A percentile compares a stretch with the other conserved stretches of the same genome.
phyloP scores from a whole-genome alignment of 768 basidiomycete species.

The Multifurca ochricompacta region DNA sequence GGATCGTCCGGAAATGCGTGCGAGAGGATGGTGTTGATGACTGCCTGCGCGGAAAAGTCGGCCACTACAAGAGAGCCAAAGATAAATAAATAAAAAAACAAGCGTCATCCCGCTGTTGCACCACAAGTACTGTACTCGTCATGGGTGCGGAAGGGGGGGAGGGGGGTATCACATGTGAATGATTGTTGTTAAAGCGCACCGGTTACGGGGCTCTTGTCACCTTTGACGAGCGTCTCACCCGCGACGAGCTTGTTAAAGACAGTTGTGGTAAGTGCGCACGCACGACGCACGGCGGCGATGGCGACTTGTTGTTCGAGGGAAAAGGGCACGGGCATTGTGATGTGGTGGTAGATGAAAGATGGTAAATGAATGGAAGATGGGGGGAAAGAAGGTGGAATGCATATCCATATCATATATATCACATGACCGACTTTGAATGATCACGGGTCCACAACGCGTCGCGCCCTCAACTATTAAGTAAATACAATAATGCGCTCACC shows the following conservation, averaged over 20 bases:
- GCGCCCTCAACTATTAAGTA: neutral
- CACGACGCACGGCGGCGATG: slow-evolving; percentile 78
- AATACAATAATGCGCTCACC: neutral
- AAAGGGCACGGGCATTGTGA: slow-evolving; percentile 46
- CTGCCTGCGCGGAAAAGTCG: slow-evolving; percentile 89
- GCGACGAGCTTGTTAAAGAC: slow-evolving; percentile 83
- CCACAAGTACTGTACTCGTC: neutral
- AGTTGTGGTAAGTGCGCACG: slow-evolving; percentile 72
- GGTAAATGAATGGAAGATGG: too few species aligned
- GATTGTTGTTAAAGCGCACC: too few species aligned
- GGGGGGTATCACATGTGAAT: neutral
- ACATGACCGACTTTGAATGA: neutral
- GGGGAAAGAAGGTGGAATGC: too few species aligned
- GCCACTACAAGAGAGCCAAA: slow-evolving; percentile 58
- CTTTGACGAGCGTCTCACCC: slow-evolving; percentile 81
- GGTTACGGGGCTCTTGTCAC: slow-evolving; percentile 71
- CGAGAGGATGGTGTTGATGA: slow-evolving; percentile 74
- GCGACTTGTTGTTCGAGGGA: slow-evolving; percentile 73
- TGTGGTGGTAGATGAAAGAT: neutral
- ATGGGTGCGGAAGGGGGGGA: neutral
- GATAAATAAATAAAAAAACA: too few species aligned
- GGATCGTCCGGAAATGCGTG: slow-evolving; percentile 76
- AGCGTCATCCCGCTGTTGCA: neutral
- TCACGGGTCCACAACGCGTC: neutral
- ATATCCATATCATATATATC: too few species aligned